phyloP scores from a whole-genome alignment of 345 rosid species.

The Populus nigra region DNA sequence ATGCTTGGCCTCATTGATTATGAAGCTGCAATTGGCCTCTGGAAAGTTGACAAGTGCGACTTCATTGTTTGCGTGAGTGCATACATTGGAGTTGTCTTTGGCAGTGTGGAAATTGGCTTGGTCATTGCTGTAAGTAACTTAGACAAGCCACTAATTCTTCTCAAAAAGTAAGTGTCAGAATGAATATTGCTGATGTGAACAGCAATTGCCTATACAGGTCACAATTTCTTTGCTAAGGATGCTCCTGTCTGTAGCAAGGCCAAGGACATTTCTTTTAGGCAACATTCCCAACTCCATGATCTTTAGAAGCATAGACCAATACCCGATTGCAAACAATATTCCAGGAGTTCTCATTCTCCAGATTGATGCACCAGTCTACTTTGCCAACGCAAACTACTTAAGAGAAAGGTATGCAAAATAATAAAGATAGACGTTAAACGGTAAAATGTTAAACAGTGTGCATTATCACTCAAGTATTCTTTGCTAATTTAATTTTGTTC shows the following conservation, averaged over 20 bases:
- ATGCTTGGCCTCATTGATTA: slow-evolving; percentile 34
- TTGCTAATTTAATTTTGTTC: not conserved
- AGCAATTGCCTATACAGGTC: slow-evolving; percentile 14
- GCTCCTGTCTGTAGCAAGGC: slow-evolving; percentile 32
- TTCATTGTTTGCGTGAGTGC: slow-evolving; percentile 27
- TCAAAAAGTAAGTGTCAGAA: not conserved
- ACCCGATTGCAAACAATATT: slow-evolving; percentile 13
- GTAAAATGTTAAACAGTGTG: not conserved
- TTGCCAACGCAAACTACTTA: slow-evolving; percentile 33
- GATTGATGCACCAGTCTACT: slow-evolving; percentile 35
- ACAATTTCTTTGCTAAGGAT: slow-evolving; percentile 25
- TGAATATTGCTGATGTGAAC: not conserved
- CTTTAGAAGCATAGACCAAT: slow-evolving; percentile 24
- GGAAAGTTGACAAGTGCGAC: slow-evolving; percentile 44
- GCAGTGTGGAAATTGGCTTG: slow-evolving; percentile 26
- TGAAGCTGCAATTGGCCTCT: slow-evolving; percentile 26
- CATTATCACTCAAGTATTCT: not conserved
- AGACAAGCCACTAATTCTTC: not conserved
- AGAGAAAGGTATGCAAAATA: slow-evolving; percentile 27
- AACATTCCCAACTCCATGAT: slow-evolving; percentile 26
- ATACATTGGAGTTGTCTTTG: slow-evolving; percentile 32
- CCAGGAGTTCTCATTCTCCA: slow-evolving; percentile 30
- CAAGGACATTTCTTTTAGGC: slow-evolving; percentile 28
- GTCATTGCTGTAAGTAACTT: slow-evolving; percentile 22
- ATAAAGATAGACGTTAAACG: not conserved